Evolutionary conservation across 441 rosid species (phyloP).

Genomic region (Mallotus japonicus): DNA sequence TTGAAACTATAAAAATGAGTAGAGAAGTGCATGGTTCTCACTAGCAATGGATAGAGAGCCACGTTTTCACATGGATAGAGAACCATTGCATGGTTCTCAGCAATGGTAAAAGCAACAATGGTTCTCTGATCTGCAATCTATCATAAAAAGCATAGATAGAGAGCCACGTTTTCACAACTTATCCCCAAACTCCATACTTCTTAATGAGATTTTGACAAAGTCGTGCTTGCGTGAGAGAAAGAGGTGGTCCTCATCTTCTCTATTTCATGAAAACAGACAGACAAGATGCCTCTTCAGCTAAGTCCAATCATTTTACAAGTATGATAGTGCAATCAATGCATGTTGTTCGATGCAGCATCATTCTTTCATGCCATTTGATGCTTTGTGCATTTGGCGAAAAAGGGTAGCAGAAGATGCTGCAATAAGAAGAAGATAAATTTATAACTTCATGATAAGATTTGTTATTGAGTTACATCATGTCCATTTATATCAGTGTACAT

Average conservation of each 20-base stretch:
- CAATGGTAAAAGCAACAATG: background rate
- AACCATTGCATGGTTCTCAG: background rate
- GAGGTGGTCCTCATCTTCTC: background rate
- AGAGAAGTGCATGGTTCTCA: background rate
- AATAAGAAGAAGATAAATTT: too few relatives aligned
- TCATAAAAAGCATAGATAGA: background rate
- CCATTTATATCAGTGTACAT: too few relatives aligned
- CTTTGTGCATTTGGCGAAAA: background rate
- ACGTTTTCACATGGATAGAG: background rate
- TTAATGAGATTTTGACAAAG: background rate
- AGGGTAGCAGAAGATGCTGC: background rate
- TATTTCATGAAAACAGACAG: background rate
- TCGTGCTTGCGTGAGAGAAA: background rate
- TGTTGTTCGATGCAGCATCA: background rate
- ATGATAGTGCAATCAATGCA: background rate
- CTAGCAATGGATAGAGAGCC: background rate
- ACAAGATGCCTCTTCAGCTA: too few relatives aligned
- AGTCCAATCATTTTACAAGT: background rate
- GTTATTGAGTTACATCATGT: too few relatives aligned
- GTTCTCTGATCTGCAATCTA: background rate
- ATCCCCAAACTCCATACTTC: background rate
- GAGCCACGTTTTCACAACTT: background rate
- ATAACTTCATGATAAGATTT: too few relatives aligned
- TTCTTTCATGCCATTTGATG: background rate
- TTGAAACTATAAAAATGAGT: background rate